Base-by-base conservation (phyloP, 305 asterid genomes). In the Fraxinus floribunda region DNA sequence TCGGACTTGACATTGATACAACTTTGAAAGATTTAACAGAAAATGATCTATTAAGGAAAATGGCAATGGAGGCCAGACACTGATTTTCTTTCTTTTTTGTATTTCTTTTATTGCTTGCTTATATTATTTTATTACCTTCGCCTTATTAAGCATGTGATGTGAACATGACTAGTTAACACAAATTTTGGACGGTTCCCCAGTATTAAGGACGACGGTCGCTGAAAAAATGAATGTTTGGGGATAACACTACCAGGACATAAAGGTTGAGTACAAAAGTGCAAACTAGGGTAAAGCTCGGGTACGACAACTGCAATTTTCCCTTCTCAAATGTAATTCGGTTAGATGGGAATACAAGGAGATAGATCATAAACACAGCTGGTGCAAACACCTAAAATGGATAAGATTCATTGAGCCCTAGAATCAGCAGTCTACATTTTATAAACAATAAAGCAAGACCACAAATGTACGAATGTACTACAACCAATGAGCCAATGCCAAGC, bases 401-500 rank as follows among this genome's bases (percentile, higher is more conserved):
- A 62, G 52, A 26, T 75, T n/a, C 83, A 60, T 20, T 75, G 72
- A 62, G 16, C 4, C 35, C 73, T 16, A 29, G 75, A 15, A 70
- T 29, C 20, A 30, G 60, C 44, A 35, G 57, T 68, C 62, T 32
- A 49, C 64, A 77, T 22, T 68, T 22, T 49, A 41, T 15, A 4
- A 57, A 38, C 4, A 60, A 73, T 2, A 49, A 70, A 70, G 34
- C 72, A 20, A 62, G 30, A 24, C 34, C 39, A 4, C 22, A 4
- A 11, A 30, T 32, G 3, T 5, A 22, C 29, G 22, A 49, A 76
- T 60, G 46, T 44, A 22, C 11, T 60, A 15, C 9, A 76, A 24
- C 74, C 77, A 83, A 75, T 44, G 35, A 26, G 79, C 52, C 57
- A 57, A 78, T 41, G 44, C 73, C 22, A 80, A 22, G 36, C n/a